These are phyloP conservation scores for Arthrinium phaeospermum DNA, from an alignment of 2,329 filamentous ascomycete species.

Conservation along the genomic window DNA sequence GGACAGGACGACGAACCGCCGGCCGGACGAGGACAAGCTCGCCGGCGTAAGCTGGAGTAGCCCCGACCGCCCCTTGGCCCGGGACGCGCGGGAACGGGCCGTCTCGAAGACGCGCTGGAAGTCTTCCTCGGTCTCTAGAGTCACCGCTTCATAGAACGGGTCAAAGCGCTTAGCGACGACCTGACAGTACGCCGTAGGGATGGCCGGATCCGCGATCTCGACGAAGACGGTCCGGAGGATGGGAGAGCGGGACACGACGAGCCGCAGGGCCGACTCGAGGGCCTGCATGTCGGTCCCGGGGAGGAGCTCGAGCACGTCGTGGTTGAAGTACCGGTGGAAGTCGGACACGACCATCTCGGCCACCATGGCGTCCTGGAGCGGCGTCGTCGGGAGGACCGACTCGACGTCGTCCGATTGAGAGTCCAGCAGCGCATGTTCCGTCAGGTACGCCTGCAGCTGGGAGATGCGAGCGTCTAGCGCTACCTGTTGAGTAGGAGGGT, in stretches of 20 bases:
- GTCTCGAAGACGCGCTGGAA: constrained; percentile 43
- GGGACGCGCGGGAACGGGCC: constrained; percentile 45
- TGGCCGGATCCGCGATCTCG: constrained; percentile 64
- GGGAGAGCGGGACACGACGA: constrained; percentile 64
- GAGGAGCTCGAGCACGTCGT: constrained; percentile 73
- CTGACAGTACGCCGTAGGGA: constrained; percentile 59
- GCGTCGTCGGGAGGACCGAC: constrained; percentile 73
- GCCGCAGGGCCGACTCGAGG: constrained; percentile 66
- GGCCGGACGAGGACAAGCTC: constrained; percentile 33
- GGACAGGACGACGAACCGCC: constrained; percentile 64
- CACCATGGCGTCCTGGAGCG: constrained; percentile 86
- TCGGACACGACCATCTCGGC: constrained; percentile 79
- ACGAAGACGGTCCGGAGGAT: constrained; percentile 79
- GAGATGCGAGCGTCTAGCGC: constrained; percentile 39
- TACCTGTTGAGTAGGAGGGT: not conserved
- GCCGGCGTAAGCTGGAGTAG: constrained; percentile 58
- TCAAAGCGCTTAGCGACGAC: constrained; percentile 43
- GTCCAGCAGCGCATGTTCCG: constrained; percentile 31
- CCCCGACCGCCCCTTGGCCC: constrained; percentile 40
- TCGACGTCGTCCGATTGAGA: constrained; percentile 51
- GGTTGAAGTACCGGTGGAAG: constrained; percentile 82
- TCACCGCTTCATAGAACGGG: constrained; percentile 29
- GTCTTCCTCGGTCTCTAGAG: constrained; percentile 39
- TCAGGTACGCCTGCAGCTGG: constrained; percentile 38
- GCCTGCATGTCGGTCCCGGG: constrained; percentile 57